Conservation (phyloP, 192 early-diverging fungal genomes). For the Chytriomyces confervae region DNA sequence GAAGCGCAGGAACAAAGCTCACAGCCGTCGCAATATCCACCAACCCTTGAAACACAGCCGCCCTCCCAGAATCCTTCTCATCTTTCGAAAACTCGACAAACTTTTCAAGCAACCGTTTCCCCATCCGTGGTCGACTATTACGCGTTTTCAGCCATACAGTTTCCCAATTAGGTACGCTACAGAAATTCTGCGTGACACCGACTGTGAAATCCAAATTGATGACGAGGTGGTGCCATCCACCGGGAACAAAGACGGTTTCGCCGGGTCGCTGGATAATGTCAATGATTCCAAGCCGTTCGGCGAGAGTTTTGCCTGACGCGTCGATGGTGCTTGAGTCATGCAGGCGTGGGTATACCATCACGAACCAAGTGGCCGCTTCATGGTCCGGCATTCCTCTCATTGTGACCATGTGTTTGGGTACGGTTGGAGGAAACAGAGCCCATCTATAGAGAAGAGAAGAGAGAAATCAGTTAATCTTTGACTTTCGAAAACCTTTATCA, state of each 20-base stretch:
- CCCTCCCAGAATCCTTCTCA: not conserved
- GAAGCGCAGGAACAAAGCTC: constrained; percentile 9
- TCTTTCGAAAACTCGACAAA: constrained; percentile 3
- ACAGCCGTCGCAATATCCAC: constrained; percentile 18
- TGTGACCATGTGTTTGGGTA: constrained; percentile 62
- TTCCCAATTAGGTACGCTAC: constrained; percentile 70
- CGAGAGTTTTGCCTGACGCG: constrained; percentile 51
- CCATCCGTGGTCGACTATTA: constrained; percentile 45
- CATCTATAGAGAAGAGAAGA: constrained; percentile 48
- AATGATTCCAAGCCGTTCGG: constrained; percentile 69
- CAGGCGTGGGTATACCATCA: constrained; percentile 55
- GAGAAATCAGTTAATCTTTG: no score
- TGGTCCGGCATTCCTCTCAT: constrained; percentile 61
- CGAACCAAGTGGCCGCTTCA: constrained; percentile 80
- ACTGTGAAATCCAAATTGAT: constrained; percentile 81
- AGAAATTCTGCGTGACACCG: constrained; percentile 84
- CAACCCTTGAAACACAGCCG: constrained; percentile 6
- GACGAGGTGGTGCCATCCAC: constrained; percentile 81
- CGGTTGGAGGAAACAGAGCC: constrained; percentile 77
- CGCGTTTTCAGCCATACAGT: constrained; percentile 71
- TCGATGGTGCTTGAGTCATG: constrained; percentile 15
- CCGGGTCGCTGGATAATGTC: constrained; percentile 74
- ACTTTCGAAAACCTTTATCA: not conserved
- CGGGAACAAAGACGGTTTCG: constrained; percentile 83
- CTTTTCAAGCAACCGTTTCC: constrained; percentile 25